Evolutionary conservation across 768 basidiomycete genomes (phyloP), one percentile per base, ranked within the genome.

Genomic region (Trichaptum fuscoviolaceum): DNA sequence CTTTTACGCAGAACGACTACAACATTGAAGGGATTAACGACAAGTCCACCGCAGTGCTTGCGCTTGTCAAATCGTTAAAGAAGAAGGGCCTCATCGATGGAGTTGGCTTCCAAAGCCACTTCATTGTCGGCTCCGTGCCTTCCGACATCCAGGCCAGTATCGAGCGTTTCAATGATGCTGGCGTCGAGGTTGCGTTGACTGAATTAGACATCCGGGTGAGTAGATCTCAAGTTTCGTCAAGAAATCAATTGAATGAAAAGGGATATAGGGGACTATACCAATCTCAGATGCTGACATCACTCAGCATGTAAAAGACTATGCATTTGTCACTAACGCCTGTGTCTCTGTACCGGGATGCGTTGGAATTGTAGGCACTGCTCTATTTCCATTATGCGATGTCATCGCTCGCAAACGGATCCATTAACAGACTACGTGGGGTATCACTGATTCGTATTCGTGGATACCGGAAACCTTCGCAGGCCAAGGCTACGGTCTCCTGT

Each of bases 181-280:
- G 63, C 52, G 35, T 64, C 30, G 63, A 64, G 23, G 52, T 64
- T n/a, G 63, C 63, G 18, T 24, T 64, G 35, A 64, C 63, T 30
- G 63, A 64, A 30, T 42, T 64, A n/a, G 62, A 30, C 18, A 30
- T 30, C 30, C 30, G 30, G 4, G 30, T 30, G 30, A 30, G 30
- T 30, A 30, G 8, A 30, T 3, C 30, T 30, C 30, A 30, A 30
- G 30, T 30, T 30, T 8, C 30, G 24, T 25, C 9, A n/a, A 18
- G n/a, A 23, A 24, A 8, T 9, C 18, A 20, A 30, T 30, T 63
- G 20, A 63, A 24, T 30, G 8, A n/a, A 7, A 7, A 5, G 24
- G n/a, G 34, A 6, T 35, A 64, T 8, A 64, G 63, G 23, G 18
- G 35, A 64, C 20, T 30, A 12, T 34, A 10, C 63, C 63, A n/a